Conservation (phyloP, 2,329 filamentous ascomycete species). For the Exophiala mesophila region DNA sequence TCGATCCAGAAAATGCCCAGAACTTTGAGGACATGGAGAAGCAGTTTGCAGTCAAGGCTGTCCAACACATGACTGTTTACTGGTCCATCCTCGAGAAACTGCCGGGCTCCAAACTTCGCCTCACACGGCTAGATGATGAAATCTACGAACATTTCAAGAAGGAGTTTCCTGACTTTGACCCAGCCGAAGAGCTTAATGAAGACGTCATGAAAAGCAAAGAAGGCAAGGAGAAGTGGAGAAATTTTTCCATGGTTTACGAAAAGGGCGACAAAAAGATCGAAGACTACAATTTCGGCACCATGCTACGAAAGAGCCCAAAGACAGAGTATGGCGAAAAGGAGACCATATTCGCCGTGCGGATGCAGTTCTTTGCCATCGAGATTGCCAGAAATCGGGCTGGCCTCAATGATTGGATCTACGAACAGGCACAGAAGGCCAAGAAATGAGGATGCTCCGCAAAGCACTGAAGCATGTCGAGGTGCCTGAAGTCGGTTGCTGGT, state of each 20-base stretch:
- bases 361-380: slow-evolving; percentile 80
- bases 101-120: slow-evolving; percentile 77
- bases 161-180: slow-evolving; percentile 91
- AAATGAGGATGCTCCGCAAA: slow-evolving; percentile 27
- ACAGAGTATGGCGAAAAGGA: slow-evolving; percentile 81
- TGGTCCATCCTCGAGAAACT: slow-evolving; percentile 92
- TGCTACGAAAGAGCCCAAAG: slow-evolving; percentile 73
- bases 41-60: slow-evolving; percentile 97
- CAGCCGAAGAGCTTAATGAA: slow-evolving; percentile 74
- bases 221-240: slow-evolving; percentile 91
- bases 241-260: slow-evolving; percentile 90
- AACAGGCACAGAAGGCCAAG: slow-evolving; percentile 64
- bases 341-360: slow-evolving; percentile 81
- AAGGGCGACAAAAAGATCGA: slow-evolving; percentile 66
- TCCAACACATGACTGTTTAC: slow-evolving; percentile 95
- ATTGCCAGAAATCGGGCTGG: slow-evolving; percentile 75
- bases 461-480: no score
- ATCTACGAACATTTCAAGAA: slow-evolving; percentile 83
- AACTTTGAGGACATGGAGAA: slow-evolving; percentile 87
- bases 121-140: slow-evolving; percentile 93
- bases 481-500: no score
- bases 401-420: slow-evolving; percentile 95
- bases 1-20: slow-evolving; percentile 57
- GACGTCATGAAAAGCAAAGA: slow-evolving; percentile 96
- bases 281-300: slow-evolving; percentile 97